A percentile compares a stretch with the other conserved stretches of the same genome.
These are phyloP conservation scores for Cocos nucifera DNA, from an alignment of 176 grass and related monocot species.

Conservation along the genomic window DNA sequence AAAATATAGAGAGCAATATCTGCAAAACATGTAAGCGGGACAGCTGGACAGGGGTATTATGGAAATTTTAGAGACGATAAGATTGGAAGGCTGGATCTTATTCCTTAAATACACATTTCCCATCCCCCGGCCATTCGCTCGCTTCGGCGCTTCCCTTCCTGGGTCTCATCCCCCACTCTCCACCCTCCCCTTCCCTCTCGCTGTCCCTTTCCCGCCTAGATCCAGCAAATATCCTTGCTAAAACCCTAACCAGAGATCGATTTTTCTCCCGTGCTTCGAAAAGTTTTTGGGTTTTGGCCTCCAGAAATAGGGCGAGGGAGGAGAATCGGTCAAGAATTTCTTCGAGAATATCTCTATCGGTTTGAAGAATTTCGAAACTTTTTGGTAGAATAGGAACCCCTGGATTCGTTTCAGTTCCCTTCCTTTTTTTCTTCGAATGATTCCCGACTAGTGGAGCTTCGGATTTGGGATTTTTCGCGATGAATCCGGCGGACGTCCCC, in stretches of 20 bases:
- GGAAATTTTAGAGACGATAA: too few relatives aligned
- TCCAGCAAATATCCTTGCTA: constrained; percentile 33
- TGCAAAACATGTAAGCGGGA: too few relatives aligned
- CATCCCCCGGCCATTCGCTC: neutral
- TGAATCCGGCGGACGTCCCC: constrained; percentile 22
- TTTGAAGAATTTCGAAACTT: too few relatives aligned
- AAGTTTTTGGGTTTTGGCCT: too few relatives aligned
- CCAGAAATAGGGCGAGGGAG: neutral
- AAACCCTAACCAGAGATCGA: constrained; percentile 14
- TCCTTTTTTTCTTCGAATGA: neutral
- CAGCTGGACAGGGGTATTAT: too few relatives aligned
- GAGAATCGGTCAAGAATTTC: neutral
- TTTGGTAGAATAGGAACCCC: neutral
- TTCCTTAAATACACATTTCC: neutral
- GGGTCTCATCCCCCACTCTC: neutral
- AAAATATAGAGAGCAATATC: too few relatives aligned
- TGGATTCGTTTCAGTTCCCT: neutral
- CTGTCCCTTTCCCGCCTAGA: neutral
- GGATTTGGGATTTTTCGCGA: neutral
- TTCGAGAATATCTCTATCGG: too few relatives aligned
- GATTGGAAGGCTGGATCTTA: neutral
- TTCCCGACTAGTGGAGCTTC: too few relatives aligned
- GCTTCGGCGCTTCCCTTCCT: neutral
- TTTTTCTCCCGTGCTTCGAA: neutral
- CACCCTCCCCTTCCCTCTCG: neutral